Conservation (phyloP, 176 grass and related monocot species). For the Oryza meyeriana region DNA sequence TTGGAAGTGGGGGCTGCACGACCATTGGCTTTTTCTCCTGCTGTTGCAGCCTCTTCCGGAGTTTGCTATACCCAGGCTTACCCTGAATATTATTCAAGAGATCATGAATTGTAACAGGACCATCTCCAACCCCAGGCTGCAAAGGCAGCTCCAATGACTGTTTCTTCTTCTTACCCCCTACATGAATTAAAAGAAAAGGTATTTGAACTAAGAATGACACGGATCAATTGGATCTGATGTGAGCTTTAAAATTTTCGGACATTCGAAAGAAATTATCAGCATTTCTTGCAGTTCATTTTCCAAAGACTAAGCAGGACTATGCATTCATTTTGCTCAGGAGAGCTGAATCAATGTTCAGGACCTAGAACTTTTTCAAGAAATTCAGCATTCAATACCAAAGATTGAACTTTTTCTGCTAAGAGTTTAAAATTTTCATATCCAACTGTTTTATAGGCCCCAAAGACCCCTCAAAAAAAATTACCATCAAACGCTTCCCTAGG, state of each 20-base stretch:
- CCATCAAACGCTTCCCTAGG: slow-evolving; percentile 80
- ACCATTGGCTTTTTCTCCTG: slow-evolving; percentile 57
- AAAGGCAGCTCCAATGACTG: slow-evolving; percentile 35
- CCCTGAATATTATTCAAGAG: slow-evolving; percentile 71
- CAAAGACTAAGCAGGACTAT: background rate
- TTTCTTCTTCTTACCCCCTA: slow-evolving; percentile 66
- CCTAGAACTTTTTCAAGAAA: background rate
- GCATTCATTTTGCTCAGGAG: background rate
- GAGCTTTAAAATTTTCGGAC: slow-evolving; percentile 12
- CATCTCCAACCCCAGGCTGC: slow-evolving; percentile 44
- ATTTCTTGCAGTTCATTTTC: background rate
- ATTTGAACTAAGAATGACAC: background rate
- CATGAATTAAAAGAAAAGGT: background rate
- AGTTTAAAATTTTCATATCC: background rate
- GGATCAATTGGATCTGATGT: background rate
- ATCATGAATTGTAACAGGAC: slow-evolving; percentile 69
- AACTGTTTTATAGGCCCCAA: background rate
- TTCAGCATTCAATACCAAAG: background rate
- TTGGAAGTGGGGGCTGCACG: slow-evolving; percentile 61
- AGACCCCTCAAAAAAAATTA: slow-evolving; percentile 23
- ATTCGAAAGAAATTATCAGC: background rate
- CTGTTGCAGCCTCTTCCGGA: slow-evolving; percentile 70
- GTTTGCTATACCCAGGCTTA: slow-evolving; percentile 73
- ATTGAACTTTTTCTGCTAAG: background rate
- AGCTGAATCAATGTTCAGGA: background rate